phyloP scores from a whole-genome alignment of 768 basidiomycete genomes.

The Trametes maxima region DNA sequence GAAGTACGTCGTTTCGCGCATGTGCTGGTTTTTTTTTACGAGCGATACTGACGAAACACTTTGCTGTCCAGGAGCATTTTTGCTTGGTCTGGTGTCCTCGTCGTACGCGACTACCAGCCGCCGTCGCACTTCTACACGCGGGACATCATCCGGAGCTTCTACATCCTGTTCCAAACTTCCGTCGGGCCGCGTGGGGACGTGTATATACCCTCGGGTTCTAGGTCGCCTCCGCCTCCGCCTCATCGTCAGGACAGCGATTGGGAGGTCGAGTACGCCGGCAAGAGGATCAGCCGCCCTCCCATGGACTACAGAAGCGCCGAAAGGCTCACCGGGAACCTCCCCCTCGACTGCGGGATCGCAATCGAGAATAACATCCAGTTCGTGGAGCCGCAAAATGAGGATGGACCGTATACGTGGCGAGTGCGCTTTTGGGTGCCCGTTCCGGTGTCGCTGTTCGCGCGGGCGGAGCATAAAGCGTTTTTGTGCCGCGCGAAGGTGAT shows the following conservation, averaged over 20 bases:
- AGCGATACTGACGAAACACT: not conserved
- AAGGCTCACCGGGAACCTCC: too few relatives aligned
- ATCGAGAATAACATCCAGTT: not conserved
- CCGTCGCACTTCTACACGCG: not conserved
- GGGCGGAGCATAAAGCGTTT: conserved; percentile 50
- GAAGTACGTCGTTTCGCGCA: not conserved
- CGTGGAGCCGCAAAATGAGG: not conserved
- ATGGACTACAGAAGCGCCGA: too few relatives aligned
- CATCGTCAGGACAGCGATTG: too few relatives aligned
- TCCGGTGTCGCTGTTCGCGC: conserved; percentile 47
- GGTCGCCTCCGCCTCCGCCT: too few relatives aligned
- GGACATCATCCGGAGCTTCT: not conserved
- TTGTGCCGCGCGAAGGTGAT: conserved; percentile 37
- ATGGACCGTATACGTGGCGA: conserved; percentile 28
- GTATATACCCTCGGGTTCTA: too few relatives aligned
- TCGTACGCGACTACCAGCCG: not conserved
- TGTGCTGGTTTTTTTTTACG: not conserved
- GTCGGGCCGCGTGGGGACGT: too few relatives aligned
- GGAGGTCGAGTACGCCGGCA: too few relatives aligned
- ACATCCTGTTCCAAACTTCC: not conserved
- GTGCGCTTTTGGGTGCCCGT: conserved; percentile 49
- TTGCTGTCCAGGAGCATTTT: not conserved
- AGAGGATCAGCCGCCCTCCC: too few relatives aligned
- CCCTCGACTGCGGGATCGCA: not conserved
- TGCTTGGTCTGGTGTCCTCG: not conserved